A percentile compares a stretch with the other conserved stretches of the same genome.
Conservation (phyloP, 768 basidiomycete genomes). For the Rickenella mellea region DNA sequence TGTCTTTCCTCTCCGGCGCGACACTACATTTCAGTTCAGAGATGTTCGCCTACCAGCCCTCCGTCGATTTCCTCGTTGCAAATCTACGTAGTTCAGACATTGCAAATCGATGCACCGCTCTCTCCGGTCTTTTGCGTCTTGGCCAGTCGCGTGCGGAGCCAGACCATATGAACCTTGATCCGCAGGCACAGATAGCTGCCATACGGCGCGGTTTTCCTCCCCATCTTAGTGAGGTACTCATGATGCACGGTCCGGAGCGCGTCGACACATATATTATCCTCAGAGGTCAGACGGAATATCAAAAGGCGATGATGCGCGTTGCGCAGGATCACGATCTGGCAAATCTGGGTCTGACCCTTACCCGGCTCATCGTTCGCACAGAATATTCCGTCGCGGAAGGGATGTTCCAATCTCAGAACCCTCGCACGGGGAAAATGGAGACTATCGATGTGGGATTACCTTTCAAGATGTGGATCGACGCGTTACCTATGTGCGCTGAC, state of each 20-base stretch:
- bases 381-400: constrained; percentile 59
- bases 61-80: constrained; percentile 42
- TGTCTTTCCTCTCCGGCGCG: constrained; percentile 34
- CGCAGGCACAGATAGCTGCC: constrained; percentile 32
- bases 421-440: constrained; percentile 31
- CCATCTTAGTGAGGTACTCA: constrained; percentile 35
- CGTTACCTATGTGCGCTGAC: constrained; percentile 49
- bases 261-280: no score
- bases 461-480: constrained; percentile 49
- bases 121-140: constrained; percentile 45
- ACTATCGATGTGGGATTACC: constrained; percentile 41
- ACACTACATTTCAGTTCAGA: constrained; percentile 35
- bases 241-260: constrained; percentile 35
- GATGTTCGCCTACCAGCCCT: constrained; percentile 32
- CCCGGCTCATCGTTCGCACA: constrained; percentile 40
- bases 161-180: constrained; percentile 40
- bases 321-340: constrained; percentile 40
- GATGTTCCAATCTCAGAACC: constrained; percentile 35
- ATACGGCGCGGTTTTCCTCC: constrained; percentile 33
- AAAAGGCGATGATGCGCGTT: constrained; percentile 42
- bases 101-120: constrained; percentile 37
- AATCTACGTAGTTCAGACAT: constrained; percentile 45
- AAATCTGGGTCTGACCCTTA: constrained; percentile 39
- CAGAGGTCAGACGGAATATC: constrained; percentile 34
- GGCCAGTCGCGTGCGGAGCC: constrained; percentile 31